Percentiles rank a stretch among this genome's conserved stretches.
Evolutionary conservation across 1,284 basidiomycete species (phyloP).

Genomic region (Melampsora larici-populina): DNA sequence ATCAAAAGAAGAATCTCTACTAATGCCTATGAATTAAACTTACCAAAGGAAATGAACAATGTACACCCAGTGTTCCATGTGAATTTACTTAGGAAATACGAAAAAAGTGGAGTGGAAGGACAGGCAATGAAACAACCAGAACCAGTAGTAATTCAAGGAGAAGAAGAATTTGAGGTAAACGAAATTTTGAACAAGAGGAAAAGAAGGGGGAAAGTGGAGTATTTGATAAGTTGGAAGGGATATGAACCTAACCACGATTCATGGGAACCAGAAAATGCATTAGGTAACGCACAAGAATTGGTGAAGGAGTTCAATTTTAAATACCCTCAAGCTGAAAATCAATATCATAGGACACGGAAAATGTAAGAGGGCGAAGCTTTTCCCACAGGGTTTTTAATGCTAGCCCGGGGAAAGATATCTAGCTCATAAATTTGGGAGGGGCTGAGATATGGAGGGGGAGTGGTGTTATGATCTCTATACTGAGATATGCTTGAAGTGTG

Average conservation of each 20-base stretch:
- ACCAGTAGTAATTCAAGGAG: not conserved
- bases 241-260: no score
- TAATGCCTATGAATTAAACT: not conserved
- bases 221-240: no score
- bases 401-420: no score
- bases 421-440: no score
- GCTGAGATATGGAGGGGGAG: no score
- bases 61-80: not conserved
- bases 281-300: not conserved
- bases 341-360: not conserved
- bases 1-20: slow-evolving; percentile 46
- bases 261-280: not conserved
- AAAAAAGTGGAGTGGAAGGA: not conserved
- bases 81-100: not conserved
- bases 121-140: not conserved
- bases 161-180: no score
- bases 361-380: not conserved
- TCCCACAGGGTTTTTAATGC: no score
- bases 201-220: no score
- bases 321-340: not conserved
- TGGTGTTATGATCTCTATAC: no score
- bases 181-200: no score
- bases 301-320: not conserved
- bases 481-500: no score
- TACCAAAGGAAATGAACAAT: not conserved